phyloP scores from a whole-genome alignment of 352 stramenopile genomes.

The Thalassiosira sp. region DNA sequence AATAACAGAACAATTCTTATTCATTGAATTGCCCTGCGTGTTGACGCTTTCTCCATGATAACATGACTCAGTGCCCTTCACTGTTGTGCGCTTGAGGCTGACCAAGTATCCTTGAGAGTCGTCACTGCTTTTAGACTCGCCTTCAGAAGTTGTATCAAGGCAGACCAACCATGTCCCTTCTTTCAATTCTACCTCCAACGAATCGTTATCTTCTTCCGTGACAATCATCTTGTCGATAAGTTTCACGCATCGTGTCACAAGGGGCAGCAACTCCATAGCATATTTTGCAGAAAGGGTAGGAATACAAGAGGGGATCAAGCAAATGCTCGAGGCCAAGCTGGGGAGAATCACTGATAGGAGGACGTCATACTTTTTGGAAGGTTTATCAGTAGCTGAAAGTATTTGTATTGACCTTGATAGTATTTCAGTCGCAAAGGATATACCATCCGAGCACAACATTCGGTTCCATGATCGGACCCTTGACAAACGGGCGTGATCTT shows the following conservation, averaged over 20 bases:
- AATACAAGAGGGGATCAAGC: constrained; percentile 73
- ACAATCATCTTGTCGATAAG: constrained; percentile 50
- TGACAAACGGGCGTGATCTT: constrained; percentile 16
- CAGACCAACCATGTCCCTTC: constrained; percentile 73
- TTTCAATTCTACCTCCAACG: constrained; percentile 51
- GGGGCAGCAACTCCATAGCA: constrained; percentile 67
- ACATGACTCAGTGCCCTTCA: constrained; percentile 29
- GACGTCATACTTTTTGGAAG: constrained; percentile 18
- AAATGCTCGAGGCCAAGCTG: constrained; percentile 67
- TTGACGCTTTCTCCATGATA: constrained; percentile 63
- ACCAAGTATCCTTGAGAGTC: constrained; percentile 75
- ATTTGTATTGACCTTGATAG: constrained; percentile 47
- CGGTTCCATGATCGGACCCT: constrained; percentile 49
- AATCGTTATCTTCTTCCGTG: constrained; percentile 14
- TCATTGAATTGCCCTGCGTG: constrained; percentile 63
- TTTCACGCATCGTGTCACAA: constrained; percentile 65
- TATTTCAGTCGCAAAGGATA: constrained; percentile 50
- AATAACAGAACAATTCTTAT: constrained; percentile 61
- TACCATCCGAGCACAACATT: constrained; percentile 47
- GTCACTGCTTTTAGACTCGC: constrained; percentile 25
- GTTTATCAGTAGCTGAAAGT: constrained; percentile 27
- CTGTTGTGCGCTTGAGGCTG: constrained; percentile 34
- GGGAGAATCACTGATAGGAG: constrained; percentile 58
- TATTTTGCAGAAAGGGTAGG: constrained; percentile 73
- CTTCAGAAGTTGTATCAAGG: constrained; percentile 45